Conservation (phyloP, 2,329 filamentous ascomycete genomes). For the Aspergillus ochraceoroseus region DNA sequence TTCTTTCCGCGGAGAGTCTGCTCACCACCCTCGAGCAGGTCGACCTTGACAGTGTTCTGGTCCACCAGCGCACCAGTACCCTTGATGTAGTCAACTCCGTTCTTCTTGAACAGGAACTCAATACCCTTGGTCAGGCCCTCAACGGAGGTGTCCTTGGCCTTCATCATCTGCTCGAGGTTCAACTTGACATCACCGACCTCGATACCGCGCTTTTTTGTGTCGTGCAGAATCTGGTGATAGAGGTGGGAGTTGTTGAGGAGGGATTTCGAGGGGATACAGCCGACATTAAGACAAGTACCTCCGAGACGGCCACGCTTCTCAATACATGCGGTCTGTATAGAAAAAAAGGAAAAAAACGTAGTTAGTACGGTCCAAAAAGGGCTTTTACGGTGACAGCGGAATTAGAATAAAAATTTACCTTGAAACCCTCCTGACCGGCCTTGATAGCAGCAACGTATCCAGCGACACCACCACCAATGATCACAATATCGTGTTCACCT, state of each 20-base stretch:
- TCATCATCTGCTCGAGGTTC: constrained; percentile 94
- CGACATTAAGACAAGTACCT: constrained; percentile 96
- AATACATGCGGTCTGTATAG: constrained; percentile 78
- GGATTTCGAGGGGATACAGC: constrained; percentile 98
- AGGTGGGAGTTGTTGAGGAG: constrained; percentile 99
- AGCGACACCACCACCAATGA: constrained; percentile 96
- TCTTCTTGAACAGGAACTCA: constrained; percentile 98
- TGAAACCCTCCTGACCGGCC: constrained; percentile 93
- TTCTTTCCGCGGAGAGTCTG: constrained; percentile 86
- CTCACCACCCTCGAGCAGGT: constrained; percentile 86
- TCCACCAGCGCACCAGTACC: constrained; percentile 81
- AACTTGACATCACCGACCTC: constrained; percentile 96
- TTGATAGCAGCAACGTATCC: constrained; percentile 99
- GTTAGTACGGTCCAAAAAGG: no score
- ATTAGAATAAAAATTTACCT: constrained; percentile 55
- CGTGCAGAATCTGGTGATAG: constrained; percentile 94
- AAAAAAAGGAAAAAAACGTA: no score
- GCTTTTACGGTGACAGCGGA: no score
- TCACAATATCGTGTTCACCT: constrained; percentile 95
- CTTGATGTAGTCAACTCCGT: constrained; percentile 96
- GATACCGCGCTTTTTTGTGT: constrained; percentile 95
- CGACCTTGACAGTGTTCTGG: constrained; percentile 87
- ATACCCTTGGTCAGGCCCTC: constrained; percentile 88
- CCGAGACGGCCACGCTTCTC: constrained; percentile 95
- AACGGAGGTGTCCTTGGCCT: constrained; percentile 94